A percentile compares a stretch with the other conserved stretches of the same genome.
Evolutionary conservation across 2,329 filamentous ascomycete species (phyloP).

Genomic region (Neofusicoccum sp.): DNA sequence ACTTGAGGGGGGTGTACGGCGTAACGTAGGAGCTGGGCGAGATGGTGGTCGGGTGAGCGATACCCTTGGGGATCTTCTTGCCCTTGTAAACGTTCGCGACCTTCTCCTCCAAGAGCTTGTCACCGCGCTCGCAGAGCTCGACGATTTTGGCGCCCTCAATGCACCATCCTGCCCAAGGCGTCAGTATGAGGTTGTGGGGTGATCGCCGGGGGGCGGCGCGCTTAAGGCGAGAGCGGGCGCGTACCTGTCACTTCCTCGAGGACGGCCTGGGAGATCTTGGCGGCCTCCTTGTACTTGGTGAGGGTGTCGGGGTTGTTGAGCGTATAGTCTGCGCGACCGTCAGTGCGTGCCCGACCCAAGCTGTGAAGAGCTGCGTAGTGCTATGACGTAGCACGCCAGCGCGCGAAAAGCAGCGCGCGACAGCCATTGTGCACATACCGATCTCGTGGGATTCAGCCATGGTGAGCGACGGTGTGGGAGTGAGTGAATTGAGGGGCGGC

Average conservation of each 20-base stretch:
- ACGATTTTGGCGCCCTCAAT: conserved; percentile 89
- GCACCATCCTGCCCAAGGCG: conserved; percentile 55
- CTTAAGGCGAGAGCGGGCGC: conserved; percentile 21
- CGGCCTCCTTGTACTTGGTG: conserved; percentile 98
- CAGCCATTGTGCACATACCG: conserved; percentile 5
- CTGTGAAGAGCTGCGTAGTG: conserved; percentile 2
- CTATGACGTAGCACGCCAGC: conserved; percentile 15
- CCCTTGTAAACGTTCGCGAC: conserved; percentile 95
- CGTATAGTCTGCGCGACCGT: conserved; percentile 67
- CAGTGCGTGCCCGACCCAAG: not conserved
- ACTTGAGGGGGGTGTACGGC: conserved; percentile 87
- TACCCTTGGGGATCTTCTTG: conserved; percentile 94
- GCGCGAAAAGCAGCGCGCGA: not conserved
- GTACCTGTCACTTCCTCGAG: conserved; percentile 74
- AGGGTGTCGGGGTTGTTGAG: conserved; percentile 91
- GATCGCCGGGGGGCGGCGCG: conserved; percentile 10
- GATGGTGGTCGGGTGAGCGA: conserved; percentile 91
- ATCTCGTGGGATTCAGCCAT: conserved; percentile 17
- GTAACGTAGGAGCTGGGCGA: conserved; percentile 93
- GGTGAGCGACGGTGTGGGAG: not conserved
- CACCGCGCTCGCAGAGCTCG: conserved; percentile 90
- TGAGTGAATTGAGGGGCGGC: not conserved
- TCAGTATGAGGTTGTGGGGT: conserved; percentile 26
- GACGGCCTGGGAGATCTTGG: conserved; percentile 92
- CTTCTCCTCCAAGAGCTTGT: conserved; percentile 92